Conservation (phyloP, 2,329 filamentous ascomycete genomes). For the Aspergillus thermomutatus region DNA sequence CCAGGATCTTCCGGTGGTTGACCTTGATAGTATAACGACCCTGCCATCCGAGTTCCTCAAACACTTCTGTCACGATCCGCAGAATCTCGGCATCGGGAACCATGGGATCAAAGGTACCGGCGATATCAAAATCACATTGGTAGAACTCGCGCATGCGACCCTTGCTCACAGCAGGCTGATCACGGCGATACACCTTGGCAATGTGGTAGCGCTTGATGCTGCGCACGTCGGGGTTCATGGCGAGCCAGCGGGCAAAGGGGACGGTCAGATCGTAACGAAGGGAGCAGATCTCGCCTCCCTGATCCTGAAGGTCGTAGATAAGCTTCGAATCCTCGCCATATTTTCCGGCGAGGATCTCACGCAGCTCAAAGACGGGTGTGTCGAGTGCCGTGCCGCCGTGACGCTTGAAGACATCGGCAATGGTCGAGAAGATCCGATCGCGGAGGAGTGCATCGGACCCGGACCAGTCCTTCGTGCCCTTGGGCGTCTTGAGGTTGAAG, state of each 20-base stretch:
- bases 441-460: constrained; percentile 75
- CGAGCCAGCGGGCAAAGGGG: constrained; percentile 86
- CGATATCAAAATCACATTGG: constrained; percentile 96
- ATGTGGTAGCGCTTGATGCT: constrained; percentile 94
- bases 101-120: constrained; percentile 82
- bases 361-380: constrained; percentile 80
- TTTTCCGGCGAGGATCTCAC: constrained; percentile 82
- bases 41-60: constrained; percentile 73
- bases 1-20: constrained; percentile 91
- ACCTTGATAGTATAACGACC: constrained; percentile 82
- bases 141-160: constrained; percentile 95
- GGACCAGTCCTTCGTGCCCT: constrained; percentile 86
- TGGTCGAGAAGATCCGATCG: constrained; percentile 73
- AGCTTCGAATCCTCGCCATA: constrained; percentile 91
- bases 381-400: constrained; percentile 78
- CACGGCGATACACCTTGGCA: constrained; percentile 81
- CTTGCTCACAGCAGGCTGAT: constrained; percentile 83
- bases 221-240: constrained; percentile 80
- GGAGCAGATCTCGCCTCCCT: constrained; percentile 81
- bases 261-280: constrained; percentile 86
- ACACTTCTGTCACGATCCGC: constrained; percentile 79
- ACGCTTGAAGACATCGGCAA: constrained; percentile 76
- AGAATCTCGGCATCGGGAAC: constrained; percentile 88
- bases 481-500: constrained; percentile 80
- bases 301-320: constrained; percentile 85